Base-by-base conservation (phyloP, 768 basidiomycete genomes). In the Lactarius quietus region DNA sequence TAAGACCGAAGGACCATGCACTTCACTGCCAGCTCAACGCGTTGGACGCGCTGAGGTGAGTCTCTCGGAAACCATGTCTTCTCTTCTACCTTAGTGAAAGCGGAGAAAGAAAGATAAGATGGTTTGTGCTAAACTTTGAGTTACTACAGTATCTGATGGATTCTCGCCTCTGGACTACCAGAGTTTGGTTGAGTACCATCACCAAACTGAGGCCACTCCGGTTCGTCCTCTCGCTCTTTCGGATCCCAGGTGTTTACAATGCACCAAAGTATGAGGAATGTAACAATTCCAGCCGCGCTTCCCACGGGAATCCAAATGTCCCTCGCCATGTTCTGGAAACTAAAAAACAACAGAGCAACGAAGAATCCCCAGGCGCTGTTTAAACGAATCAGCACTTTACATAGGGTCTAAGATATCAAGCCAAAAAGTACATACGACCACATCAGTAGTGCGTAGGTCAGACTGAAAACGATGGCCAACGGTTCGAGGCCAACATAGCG, bases 371-470 rank as follows among this genome's bases (percentile, higher is more conserved):
- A 68, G 75, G 78, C 78, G 18, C 80, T 82, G 33, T 14, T 17
- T 18, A 41, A 29, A 35, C 58, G 23, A 29, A 62, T 51, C 26
- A 43, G 43, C 38, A 57, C 31, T 45, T 10, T 38, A 20, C 29
- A 29, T 18, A 38, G 17, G 18, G 33, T 28, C 6, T 17, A 41
- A 18, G 35, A 31, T 26, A 28, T 35, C 10, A 23, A 39, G 17
- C 10, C 31, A 29, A 29, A 31, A 17, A 54, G 8, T 6, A 79
- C 84, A 74, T 68, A 85, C 85, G 79, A 80, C 84, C 84, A 86
- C 76, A 86, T 79, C 48, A 86, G 75, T 26, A 86, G 73, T 1
- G 83, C 81, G 63, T 84, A 82, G 0, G 85, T 85, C 10, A 86
- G 69, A 64, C 82, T 81, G 63, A 84, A 84, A 61, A 84, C 68